Conservation (phyloP, 441 rosid species). For the Corymbia calophylla region DNA sequence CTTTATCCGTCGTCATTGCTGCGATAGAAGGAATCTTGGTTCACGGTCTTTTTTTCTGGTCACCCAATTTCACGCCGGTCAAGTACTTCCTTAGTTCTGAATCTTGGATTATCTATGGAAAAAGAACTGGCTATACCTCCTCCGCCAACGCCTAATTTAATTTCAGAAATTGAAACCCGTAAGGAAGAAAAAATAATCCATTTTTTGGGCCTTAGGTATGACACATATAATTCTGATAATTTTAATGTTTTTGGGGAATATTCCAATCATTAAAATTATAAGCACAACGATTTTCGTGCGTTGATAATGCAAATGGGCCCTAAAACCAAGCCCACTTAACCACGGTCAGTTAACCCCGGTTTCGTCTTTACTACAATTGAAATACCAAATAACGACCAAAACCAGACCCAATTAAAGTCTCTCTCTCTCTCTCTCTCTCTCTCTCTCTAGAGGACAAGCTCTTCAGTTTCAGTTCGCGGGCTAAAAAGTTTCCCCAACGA, state of each 20-base stretch:
- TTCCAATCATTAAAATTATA: neutral
- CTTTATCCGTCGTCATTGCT: neutral
- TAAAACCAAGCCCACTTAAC: neutral
- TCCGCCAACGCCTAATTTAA: neutral
- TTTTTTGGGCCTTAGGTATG: neutral
- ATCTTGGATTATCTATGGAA: neutral
- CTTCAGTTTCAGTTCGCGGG: neutral
- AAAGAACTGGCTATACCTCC: neutral
- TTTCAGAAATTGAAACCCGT: neutral
- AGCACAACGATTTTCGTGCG: neutral
- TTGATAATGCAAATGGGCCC: neutral
- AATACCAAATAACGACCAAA: neutral
- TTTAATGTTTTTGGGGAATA: neutral
- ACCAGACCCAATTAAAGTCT: neutral
- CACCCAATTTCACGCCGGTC: neutral
- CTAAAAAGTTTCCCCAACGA: neutral
- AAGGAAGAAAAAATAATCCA: neutral
- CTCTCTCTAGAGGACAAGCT: neutral
- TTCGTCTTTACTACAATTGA: neutral
- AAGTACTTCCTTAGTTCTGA: accelerated
- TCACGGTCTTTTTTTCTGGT: neutral
- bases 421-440: neutral
- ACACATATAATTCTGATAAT: neutral
- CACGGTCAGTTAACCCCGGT: neutral
- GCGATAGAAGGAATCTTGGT: neutral